Conservation (phyloP, 2,329 filamentous ascomycete genomes). For the Claviceps sorghi region DNA sequence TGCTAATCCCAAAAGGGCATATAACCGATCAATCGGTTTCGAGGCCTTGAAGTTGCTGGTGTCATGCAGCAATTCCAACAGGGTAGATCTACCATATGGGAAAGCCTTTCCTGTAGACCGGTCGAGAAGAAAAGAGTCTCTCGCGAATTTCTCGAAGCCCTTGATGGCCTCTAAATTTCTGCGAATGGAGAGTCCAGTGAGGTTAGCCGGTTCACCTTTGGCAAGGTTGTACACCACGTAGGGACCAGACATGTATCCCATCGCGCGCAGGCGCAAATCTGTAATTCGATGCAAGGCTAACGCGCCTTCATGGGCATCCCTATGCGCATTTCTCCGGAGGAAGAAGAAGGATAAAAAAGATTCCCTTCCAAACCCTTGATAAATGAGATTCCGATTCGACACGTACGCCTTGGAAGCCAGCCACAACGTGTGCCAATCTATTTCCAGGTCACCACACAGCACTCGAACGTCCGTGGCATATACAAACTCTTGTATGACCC, state of each 20-base stretch:
- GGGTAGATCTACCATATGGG: not conserved
- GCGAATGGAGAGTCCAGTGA: conserved; percentile 2
- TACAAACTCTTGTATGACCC: conserved; percentile 9
- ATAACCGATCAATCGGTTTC: conserved; percentile 2
- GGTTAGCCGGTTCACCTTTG: not conserved
- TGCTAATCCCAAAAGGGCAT: conserved; percentile 5
- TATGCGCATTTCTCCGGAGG: not conserved
- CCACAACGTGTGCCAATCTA: conserved; percentile 6
- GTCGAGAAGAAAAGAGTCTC: not conserved
- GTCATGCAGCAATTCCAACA: conserved; percentile 3
- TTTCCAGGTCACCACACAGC: conserved; percentile 4
- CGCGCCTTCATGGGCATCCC: conserved; percentile 5
- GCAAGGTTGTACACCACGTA: conserved; percentile 5
- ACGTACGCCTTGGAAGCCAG: conserved; percentile 7
- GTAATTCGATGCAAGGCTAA: conserved; percentile 1
- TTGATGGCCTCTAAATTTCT: conserved; percentile 4
- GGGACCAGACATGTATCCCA: conserved; percentile 5
- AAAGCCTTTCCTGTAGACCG: conserved; percentile 4
- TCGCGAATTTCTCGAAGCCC: conserved; percentile 1
- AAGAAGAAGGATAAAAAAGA: not conserved
- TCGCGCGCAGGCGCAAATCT: conserved; percentile 5
- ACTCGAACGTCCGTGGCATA: conserved; percentile 6
- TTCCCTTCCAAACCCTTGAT: conserved; percentile 1
- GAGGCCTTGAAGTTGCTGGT: conserved; percentile 5
- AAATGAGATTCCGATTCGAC: conserved; percentile 5